Conservation (phyloP, 176 grass and related monocot species). For the Tillandsia fasciculata region DNA sequence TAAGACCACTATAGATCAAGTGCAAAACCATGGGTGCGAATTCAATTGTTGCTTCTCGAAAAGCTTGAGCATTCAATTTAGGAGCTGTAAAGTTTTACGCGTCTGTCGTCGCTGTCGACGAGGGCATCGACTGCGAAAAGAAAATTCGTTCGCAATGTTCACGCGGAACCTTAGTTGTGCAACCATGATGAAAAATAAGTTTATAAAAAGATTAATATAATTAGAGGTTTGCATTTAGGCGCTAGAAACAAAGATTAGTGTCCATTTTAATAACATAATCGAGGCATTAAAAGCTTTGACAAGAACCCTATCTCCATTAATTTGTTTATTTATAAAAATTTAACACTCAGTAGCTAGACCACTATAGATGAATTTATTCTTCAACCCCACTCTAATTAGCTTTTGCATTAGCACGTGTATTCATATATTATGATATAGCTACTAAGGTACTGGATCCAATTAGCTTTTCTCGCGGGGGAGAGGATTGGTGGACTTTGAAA, state of each 20-base stretch:
- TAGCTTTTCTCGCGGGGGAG: neutral
- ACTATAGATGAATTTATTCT: neutral
- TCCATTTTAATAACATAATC: neutral
- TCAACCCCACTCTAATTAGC: conserved; percentile 4
- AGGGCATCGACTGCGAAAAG: too few species aligned
- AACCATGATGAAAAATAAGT: neutral
- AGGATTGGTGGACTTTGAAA: neutral
- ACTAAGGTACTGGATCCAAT: neutral
- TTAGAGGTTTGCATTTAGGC: neutral
- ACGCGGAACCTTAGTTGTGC: neutral
- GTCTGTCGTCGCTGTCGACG: too few species aligned
- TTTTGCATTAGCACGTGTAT: neutral
- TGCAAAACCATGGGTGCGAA: neutral
- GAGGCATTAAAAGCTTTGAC: neutral
- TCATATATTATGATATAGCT: neutral
- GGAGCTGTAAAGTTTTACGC: too few species aligned
- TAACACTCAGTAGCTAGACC: neutral
- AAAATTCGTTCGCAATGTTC: neutral
- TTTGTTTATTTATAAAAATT: neutral
- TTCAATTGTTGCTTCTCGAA: too few species aligned
- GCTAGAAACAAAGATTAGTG: neutral
- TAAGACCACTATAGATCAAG: neutral
- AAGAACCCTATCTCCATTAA: neutral
- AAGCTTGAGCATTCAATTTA: too few species aligned
- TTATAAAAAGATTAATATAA: neutral